Conservation (phyloP, 306 rosid species). For the Glycine tomentella region DNA sequence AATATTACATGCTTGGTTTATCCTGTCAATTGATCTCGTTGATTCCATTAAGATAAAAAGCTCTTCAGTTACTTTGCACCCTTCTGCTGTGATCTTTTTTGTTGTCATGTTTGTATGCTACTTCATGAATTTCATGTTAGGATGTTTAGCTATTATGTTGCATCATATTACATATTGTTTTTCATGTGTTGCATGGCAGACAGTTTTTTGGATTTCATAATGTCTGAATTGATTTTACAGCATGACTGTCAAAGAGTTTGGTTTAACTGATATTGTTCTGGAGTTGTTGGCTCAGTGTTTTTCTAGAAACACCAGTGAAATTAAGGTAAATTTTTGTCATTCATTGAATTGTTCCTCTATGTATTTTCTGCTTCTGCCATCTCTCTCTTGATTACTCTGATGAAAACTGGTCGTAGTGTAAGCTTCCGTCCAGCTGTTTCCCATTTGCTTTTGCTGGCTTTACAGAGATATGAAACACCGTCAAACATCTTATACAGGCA, state of each 20-base stretch:
- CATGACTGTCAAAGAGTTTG: slow-evolving; percentile 77
- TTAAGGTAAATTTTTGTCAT: slow-evolving; percentile 67
- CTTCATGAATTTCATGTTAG: background rate
- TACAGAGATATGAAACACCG: slow-evolving; percentile 94
- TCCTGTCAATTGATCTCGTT: slow-evolving; percentile 5
- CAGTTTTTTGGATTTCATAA: slow-evolving; percentile 44
- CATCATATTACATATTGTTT: slow-evolving; percentile 8
- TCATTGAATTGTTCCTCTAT: background rate
- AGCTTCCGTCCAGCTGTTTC: slow-evolving; percentile 90
- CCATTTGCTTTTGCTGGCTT: slow-evolving; percentile 94
- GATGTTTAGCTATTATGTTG: slow-evolving; percentile 20
- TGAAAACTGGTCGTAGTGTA: slow-evolving; percentile 74
- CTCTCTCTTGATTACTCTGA: slow-evolving; percentile 51
- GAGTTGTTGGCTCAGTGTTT: slow-evolving; percentile 81
- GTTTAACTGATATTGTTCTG: slow-evolving; percentile 76
- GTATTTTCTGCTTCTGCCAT: slow-evolving; percentile 42
- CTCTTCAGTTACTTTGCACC: slow-evolving; percentile 19
- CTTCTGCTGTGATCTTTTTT: slow-evolving; percentile 1
- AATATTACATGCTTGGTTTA: slow-evolving; percentile 27
- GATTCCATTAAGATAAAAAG: slow-evolving; percentile 4
- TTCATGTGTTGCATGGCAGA: slow-evolving; percentile 32
- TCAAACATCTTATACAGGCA: slow-evolving; percentile 99
- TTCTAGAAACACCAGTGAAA: slow-evolving; percentile 75
- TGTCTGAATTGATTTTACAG: slow-evolving; percentile 60
- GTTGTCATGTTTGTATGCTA: background rate